Percentiles rank a stretch among this genome's conserved stretches.
These are phyloP conservation scores for Oidiodendron maius DNA, from an alignment of 495 filamentous ascomycete species.

Conservation along the genomic window DNA sequence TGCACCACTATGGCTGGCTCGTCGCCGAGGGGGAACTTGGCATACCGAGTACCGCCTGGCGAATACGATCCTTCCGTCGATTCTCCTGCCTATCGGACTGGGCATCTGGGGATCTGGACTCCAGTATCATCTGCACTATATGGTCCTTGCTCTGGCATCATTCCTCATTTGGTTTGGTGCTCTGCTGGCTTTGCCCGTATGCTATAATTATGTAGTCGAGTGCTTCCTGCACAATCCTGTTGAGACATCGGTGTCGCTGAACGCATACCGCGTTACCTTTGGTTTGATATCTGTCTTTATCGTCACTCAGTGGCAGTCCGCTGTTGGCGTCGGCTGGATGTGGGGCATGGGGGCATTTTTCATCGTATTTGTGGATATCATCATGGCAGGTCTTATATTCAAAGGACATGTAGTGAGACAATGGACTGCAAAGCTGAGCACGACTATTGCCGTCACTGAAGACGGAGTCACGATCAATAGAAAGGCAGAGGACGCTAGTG, in stretches of 20 bases:
- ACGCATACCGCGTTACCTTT: constrained; percentile 35
- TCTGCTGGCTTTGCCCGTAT: constrained; percentile 32
- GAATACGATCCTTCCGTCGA: constrained; percentile 34
- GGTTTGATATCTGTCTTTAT: constrained; percentile 40
- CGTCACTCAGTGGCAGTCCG: constrained; percentile 36
- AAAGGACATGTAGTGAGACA: neutral
- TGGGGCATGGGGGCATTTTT: constrained; percentile 47
- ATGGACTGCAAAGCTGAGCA: neutral
- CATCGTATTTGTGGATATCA: constrained; percentile 21
- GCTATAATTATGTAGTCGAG: constrained; percentile 42
- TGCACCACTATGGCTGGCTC: constrained; percentile 31
- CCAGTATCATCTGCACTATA: constrained; percentile 42
- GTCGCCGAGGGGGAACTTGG: constrained; percentile 34
- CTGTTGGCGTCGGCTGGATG: constrained; percentile 43
- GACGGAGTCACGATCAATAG: neutral
- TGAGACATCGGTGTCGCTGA: constrained; percentile 35
- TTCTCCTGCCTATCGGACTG: constrained; percentile 37
- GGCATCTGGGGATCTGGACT: constrained; percentile 39
- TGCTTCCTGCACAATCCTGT: constrained; percentile 19
- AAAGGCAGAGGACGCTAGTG: too few species aligned
- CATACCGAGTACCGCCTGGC: constrained; percentile 43
- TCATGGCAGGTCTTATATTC: neutral
- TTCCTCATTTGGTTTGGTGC: constrained; percentile 36
- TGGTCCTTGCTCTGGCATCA: constrained; percentile 37
- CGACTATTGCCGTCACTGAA: neutral